Base-by-base conservation (phyloP, 208 protist species). In the Vickermania spadyakhi region DNA sequence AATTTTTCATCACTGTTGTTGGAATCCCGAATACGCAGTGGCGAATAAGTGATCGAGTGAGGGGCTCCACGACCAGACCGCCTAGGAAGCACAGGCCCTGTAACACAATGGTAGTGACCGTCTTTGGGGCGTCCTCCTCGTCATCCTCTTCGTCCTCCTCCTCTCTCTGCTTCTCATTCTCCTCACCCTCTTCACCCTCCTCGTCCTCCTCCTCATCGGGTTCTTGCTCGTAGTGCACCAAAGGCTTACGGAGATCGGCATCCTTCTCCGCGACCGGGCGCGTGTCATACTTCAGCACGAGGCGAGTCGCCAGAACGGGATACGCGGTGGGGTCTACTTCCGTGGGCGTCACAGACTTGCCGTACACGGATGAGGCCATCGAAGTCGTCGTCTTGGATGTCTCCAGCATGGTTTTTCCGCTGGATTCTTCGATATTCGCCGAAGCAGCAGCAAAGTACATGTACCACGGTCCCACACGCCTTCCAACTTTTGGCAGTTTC, bases 401-500 rank as follows among this genome's bases (percentile, higher is more conserved):
- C 26, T 28, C 28, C 13, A 31, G 28, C 21, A 56, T 27, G 1
- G 58, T 52, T n/a, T 42, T 31, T 2, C 65, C 62, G 26, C 66
- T 60, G 41, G 51, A 61, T 31, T 62, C 53, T 26, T 63, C 61
- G 31, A 42, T 52, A 28, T 53, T 53, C 1, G 67, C 66, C 22
- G 59, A 55, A 18, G 72, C 74, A 14, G 73, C 73, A 3, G 79
- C 72, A 5, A 72, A 64, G 64, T 81, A 83, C 45, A 68, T 62
- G 56, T 81, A 86, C 85, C 85, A 92, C 41, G 85, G 81, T 5
- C 85, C 81, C 0, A 87, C 71, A 31, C 69, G 73, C 36, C 75
- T 64, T 50, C 62, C n/a, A 56, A 70, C 60, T 30, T 60, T 68
- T 21, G 67, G 72, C 25, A 60, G 56, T 13, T 52, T 55, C 5